Base-by-base conservation (phyloP, 768 basidiomycete species). In the Leccinellum luteum region DNA sequence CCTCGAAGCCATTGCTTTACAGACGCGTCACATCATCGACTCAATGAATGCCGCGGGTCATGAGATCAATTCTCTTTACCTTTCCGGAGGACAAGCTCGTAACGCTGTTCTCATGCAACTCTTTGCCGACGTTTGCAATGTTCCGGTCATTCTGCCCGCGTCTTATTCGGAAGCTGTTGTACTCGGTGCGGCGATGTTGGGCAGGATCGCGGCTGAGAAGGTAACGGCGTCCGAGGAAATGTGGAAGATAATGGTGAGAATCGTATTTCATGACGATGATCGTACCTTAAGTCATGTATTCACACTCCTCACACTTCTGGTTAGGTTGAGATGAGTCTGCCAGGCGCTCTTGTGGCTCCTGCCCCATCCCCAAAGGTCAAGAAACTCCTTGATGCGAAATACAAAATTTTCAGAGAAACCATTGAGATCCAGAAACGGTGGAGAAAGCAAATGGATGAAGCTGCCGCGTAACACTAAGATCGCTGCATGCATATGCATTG, bases 21-120 rank as follows among this genome's bases (percentile, higher is more conserved):
- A 98, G 73, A 97, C 94, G 30, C 81, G 91, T 12, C 94, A 97
- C 73, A 98, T 99, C 72, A 78, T 98, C 58, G 91, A 94, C 66
- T 82, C 84, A 59, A 88, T 98, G 80, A 96, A 98, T 74, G 70
- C 69, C n/a, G 81, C 85, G 25, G 96, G 95, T 0, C 96, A 98
- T 73, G 67, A 78, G 19, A 86, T 99, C 65, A 80, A 81, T 51
- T 82, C 85, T 30, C 87, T 99, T 67, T 97, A 92, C 77, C 89
- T 98, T 83, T 90, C 86, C 52, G 94, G 95, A 34, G 90, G 92
- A 6, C 94, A 98, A 76, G 93, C 92, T 35, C 92, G 89, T 77
- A 99, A 98, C 74, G 68, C 67, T n/a, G 76, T 81, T 25, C 80
- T 98, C 59, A 95, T 98, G 93, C 82, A 86, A 66, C 84, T 97